A percentile compares a stretch with the other conserved stretches of the same genome.
phyloP scores from a whole-genome alignment of 1,284 basidiomycete species.

The Ganoderma lucidum region DNA sequence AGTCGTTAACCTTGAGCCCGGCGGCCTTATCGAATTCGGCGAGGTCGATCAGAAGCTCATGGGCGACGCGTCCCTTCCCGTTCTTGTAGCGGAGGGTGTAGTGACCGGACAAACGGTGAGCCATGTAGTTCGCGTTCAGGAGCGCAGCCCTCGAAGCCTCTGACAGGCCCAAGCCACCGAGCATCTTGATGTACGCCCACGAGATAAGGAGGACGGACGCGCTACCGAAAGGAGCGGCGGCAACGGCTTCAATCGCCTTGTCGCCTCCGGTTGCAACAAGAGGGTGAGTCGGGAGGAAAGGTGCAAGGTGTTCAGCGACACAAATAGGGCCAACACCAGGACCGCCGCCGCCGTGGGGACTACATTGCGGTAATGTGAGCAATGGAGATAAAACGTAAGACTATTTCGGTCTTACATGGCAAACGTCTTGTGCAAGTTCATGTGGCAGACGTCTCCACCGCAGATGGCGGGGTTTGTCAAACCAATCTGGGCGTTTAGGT shows the following conservation, averaged over 20 bases:
- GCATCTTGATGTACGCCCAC: slow-evolving; percentile 99
- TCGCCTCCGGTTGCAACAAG: slow-evolving; percentile 74
- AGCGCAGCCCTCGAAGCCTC: slow-evolving; percentile 89
- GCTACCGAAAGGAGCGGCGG: slow-evolving; percentile 93
- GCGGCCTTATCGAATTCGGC: slow-evolving; percentile 92
- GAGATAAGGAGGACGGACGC: slow-evolving; percentile 97
- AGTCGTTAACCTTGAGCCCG: slow-evolving; percentile 93
- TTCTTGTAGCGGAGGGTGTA: slow-evolving; percentile 95
- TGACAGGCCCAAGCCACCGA: slow-evolving; percentile 89
- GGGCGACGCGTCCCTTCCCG: slow-evolving; percentile 89
- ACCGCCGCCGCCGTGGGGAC: slow-evolving; percentile 97
- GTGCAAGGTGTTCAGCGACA: slow-evolving; percentile 91
- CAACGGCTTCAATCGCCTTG: slow-evolving; percentile 86
- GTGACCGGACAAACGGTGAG: slow-evolving; percentile 83
- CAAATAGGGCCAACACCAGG: slow-evolving; percentile 97
- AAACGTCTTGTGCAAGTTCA: slow-evolving; percentile 98
- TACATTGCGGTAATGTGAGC: slow-evolving; percentile 42
- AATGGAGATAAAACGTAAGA: background rate
- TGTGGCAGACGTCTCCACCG: slow-evolving; percentile 97
- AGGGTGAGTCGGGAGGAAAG: slow-evolving; percentile 95
- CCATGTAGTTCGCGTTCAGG: slow-evolving; percentile 98
- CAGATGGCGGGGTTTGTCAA: slow-evolving; percentile 95
- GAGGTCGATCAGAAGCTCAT: slow-evolving; percentile 95
- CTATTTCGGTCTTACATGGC: slow-evolving; percentile 68
- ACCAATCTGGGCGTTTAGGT: slow-evolving; percentile 96